A percentile compares a stretch with the other conserved stretches of the same genome.
Evolutionary conservation across 2,329 filamentous ascomycete species (phyloP).

Genomic region (Alternaria arbusti): DNA sequence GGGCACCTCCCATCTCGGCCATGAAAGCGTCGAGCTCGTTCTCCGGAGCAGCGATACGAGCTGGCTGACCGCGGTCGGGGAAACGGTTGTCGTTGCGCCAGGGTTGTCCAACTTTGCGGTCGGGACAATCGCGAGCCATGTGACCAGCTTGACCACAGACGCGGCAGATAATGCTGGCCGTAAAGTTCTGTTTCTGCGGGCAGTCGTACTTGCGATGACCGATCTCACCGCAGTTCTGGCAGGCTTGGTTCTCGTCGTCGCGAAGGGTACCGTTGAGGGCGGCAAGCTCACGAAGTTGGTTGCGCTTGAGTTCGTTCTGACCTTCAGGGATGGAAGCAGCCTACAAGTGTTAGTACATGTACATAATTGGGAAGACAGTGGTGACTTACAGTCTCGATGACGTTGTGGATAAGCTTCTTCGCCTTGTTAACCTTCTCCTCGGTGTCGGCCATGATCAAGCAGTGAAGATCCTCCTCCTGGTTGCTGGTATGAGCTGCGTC

Average conservation of each 20-base stretch:
- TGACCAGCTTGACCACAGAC: slow-evolving; percentile 98
- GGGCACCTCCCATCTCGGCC: slow-evolving; percentile 88
- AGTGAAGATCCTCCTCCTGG: slow-evolving; percentile 99
- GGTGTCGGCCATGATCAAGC: slow-evolving; percentile 98
- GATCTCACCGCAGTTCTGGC: slow-evolving; percentile 98
- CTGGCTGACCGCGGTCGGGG: slow-evolving; percentile 61
- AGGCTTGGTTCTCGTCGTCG: slow-evolving; percentile 98
- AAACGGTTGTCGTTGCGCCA: slow-evolving; percentile 81
- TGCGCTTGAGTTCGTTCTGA: slow-evolving; percentile 98
- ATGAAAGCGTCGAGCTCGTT: slow-evolving; percentile 98
- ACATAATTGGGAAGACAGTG: background rate
- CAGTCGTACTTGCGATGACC: slow-evolving; percentile 99
- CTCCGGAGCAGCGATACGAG: slow-evolving; percentile 77
- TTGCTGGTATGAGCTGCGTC: slow-evolving; percentile 99
- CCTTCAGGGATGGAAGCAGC: slow-evolving; percentile 98
- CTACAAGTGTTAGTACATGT: slow-evolving; percentile 59
- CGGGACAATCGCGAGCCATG: slow-evolving; percentile 97
- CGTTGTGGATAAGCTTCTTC: slow-evolving; percentile 96
- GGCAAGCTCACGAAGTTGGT: slow-evolving; percentile 96
- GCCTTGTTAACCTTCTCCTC: slow-evolving; percentile 99
- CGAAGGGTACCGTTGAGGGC: slow-evolving; percentile 98
- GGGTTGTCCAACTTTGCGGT: slow-evolving; percentile 85
- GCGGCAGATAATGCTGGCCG: slow-evolving; percentile 98
- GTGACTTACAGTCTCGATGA: slow-evolving; percentile 92
- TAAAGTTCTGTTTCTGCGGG: slow-evolving; percentile 96